Percentiles rank a stretch among this genome's conserved stretches.
phyloP scores from a whole-genome alignment of 1,139 yeast genomes.

The Nadsonia starkeyi-henricii region DNA sequence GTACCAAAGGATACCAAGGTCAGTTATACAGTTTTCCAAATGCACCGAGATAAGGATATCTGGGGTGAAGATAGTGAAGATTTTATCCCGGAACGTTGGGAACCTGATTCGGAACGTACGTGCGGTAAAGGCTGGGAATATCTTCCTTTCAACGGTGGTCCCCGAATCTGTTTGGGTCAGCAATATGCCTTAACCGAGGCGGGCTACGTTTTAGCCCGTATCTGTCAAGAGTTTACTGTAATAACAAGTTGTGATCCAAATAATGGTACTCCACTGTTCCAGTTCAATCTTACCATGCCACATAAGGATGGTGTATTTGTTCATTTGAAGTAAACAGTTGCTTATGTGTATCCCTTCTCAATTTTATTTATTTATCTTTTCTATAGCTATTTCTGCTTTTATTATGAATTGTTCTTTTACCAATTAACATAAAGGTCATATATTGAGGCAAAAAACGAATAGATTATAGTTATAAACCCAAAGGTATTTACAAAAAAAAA shows the following conservation, averaged over 20 bases:
- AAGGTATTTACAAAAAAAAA: too few species aligned
- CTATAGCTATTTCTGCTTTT: too few species aligned
- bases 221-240: slow-evolving; percentile 23
- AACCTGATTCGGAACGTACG: slow-evolving; percentile 14
- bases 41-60: slow-evolving; percentile 31
- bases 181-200: slow-evolving; percentile 47
- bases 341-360: too few species aligned
- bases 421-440: too few species aligned
- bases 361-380: too few species aligned
- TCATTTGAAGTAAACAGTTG: slow-evolving; percentile 3
- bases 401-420: too few species aligned
- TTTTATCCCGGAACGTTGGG: slow-evolving; percentile 43
- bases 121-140: slow-evolving; percentile 20
- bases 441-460: too few species aligned
- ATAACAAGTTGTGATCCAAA: slow-evolving; percentile 1
- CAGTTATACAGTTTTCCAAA: slow-evolving; percentile 30
- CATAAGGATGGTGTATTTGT: slow-evolving; percentile 5
- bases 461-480: too few species aligned
- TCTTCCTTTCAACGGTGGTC: slow-evolving; percentile 41
- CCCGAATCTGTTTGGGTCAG: slow-evolving; percentile 46
- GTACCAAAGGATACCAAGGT: slow-evolving; percentile 35
- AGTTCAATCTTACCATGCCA: slow-evolving; percentile 3
- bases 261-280: slow-evolving; percentile 1
- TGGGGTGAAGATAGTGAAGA: slow-evolving; percentile 37
- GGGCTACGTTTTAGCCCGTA: slow-evolving; percentile 32